Percentiles rank a stretch among this genome's conserved stretches.
These are phyloP conservation scores for Candolleomyces aberdarensis DNA, from an alignment of 768 basidiomycete species.

Conservation along the genomic window DNA sequence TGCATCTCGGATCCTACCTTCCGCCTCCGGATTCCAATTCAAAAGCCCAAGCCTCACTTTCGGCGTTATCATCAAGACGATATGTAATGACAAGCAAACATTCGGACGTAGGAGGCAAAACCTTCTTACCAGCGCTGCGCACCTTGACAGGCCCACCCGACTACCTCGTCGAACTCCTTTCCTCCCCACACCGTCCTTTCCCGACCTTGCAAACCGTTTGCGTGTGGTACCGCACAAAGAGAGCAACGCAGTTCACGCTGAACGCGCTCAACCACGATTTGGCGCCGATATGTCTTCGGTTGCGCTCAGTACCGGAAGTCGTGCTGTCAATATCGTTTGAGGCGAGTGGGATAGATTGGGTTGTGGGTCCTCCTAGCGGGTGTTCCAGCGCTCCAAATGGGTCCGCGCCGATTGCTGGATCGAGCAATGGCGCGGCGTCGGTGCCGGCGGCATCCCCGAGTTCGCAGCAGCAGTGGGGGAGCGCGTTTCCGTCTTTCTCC, in stretches of 20 bases:
- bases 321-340: neutral
- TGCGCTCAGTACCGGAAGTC: neutral
- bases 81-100: neutral
- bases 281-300: constrained; percentile 8
- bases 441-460: neutral
- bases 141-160: constrained; percentile 9
- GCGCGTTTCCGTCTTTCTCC: neutral
- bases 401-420: neutral
- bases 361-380: neutral
- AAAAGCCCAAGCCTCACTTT: neutral
- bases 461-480: too few relatives aligned
- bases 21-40: neutral
- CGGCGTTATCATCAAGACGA: neutral
- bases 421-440: neutral
- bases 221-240: constrained; percentile 2
- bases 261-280: constrained; percentile 8
- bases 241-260: neutral
- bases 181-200: neutral
- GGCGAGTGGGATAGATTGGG: constrained; percentile 2
- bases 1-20: constrained; percentile 14
- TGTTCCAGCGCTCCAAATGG: neutral
- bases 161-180: constrained; percentile 8
- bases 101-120: neutral
- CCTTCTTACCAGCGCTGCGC: neutral
- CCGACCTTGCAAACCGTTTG: neutral